phyloP scores from a whole-genome alignment of 2,329 filamentous ascomycete genomes.

The Parafenestella ontariensis region DNA sequence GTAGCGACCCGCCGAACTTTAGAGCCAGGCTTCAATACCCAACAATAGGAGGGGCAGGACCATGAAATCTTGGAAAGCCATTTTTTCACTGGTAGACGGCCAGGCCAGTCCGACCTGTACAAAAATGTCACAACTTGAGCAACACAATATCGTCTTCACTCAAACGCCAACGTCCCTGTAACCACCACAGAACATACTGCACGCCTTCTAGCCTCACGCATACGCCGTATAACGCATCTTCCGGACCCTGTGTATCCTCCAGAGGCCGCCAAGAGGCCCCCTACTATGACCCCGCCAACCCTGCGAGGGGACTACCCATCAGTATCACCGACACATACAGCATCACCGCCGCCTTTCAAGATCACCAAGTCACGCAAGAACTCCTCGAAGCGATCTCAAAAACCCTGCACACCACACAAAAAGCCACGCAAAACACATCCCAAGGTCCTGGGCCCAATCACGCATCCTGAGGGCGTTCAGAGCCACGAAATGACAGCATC shows the following conservation, averaged over 20 bases:
- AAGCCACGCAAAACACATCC: not conserved
- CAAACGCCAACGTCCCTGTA: not conserved
- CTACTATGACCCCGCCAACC: not conserved
- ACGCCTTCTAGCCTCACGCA: not conserved
- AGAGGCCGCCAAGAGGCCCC: constrained; percentile 2
- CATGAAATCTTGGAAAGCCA: not conserved
- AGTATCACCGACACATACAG: not conserved
- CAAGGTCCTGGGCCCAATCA: not conserved
- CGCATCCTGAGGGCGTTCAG: not conserved
- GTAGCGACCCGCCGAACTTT: not conserved
- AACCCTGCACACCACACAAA: not conserved
- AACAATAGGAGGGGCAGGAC: not conserved
- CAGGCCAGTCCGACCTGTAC: not conserved
- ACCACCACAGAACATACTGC: not conserved
- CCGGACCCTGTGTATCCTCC: not conserved
- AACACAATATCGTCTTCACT: not conserved
- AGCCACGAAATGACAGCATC: not conserved
- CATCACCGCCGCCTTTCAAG: not conserved
- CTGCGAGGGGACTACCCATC: not conserved
- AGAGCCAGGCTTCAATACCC: not conserved
- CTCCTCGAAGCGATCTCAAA: not conserved
- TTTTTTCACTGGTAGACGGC: not conserved
- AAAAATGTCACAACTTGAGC: not conserved
- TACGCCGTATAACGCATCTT: not conserved
- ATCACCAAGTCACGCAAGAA: not conserved